Percentiles rank a stretch among this genome's conserved stretches.
phyloP scores from a whole-genome alignment of 2,329 filamentous ascomycete species.

The Waltergamsia citrina region DNA sequence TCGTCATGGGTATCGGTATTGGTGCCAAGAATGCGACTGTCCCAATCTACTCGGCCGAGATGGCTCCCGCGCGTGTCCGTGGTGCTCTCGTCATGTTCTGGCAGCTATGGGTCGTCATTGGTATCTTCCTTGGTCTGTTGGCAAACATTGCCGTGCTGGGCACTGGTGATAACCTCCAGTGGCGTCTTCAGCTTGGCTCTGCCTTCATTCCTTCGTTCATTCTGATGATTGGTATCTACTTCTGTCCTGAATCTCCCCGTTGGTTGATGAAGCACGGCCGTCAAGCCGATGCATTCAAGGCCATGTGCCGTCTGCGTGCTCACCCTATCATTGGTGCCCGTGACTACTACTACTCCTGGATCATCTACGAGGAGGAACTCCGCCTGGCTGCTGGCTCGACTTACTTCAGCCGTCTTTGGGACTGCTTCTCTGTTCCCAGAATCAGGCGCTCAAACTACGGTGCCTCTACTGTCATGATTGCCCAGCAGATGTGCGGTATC shows the following conservation, averaged over 20 bases:
- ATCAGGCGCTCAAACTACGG: slow-evolving; percentile 65
- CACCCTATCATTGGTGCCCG: slow-evolving; percentile 44
- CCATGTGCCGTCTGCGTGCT: slow-evolving; percentile 37
- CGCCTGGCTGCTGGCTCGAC: slow-evolving; percentile 14
- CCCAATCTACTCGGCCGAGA: slow-evolving; percentile 67
- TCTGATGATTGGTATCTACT: slow-evolving; percentile 43
- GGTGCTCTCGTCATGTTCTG: slow-evolving; percentile 75
- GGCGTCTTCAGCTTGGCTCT: slow-evolving; percentile 49
- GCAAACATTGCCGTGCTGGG: slow-evolving; percentile 44
- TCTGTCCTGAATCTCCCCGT: slow-evolving; percentile 53
- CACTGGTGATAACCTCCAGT: slow-evolving; percentile 39
- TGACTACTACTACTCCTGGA: slow-evolving; percentile 40
- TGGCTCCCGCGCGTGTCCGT: slow-evolving; percentile 53
- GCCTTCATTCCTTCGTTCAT: slow-evolving; percentile 42
- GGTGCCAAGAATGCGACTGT: slow-evolving; percentile 54
- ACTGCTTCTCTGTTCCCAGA: slow-evolving; percentile 57
- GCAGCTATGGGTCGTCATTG: slow-evolving; percentile 29
- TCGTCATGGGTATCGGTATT: slow-evolving; percentile 59
- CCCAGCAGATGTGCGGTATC: slow-evolving; percentile 51
- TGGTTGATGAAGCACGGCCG: slow-evolving; percentile 56
- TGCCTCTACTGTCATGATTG: slow-evolving; percentile 70
- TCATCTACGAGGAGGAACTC: slow-evolving; percentile 25
- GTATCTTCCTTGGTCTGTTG: slow-evolving; percentile 35
- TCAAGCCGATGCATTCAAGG: slow-evolving; percentile 44
- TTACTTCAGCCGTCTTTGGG: slow-evolving; percentile 25